A percentile compares a stretch with the other conserved stretches of the same genome.
These are phyloP conservation scores for Cardamine occulta DNA, from an alignment of 345 rosid genomes.

Conservation along the genomic window DNA sequence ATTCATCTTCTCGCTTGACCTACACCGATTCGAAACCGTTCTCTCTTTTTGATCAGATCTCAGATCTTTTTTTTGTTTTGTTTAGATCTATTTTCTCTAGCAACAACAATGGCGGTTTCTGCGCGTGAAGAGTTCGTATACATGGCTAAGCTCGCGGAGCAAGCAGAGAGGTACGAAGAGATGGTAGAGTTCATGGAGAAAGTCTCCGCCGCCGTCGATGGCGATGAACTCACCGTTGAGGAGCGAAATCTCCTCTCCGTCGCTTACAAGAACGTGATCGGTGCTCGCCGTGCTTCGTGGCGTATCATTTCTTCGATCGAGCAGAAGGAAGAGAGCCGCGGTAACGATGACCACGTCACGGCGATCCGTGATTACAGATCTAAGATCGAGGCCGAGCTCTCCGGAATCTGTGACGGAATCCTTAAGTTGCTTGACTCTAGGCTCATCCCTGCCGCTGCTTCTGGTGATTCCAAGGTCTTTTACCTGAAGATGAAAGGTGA, in stretches of 20 bases:
- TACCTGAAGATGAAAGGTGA: constrained; percentile 96
- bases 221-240: constrained; percentile 82
- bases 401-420: constrained; percentile 86
- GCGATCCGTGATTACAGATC: constrained; percentile 80
- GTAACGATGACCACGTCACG: constrained; percentile 87
- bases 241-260: constrained; percentile 96
- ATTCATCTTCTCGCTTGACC: constrained; percentile 19
- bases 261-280: constrained; percentile 96
- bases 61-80: background rate
- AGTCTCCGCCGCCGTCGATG: constrained; percentile 64
- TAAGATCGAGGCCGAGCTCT: constrained; percentile 89
- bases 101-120: constrained; percentile 52
- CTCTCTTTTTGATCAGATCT: constrained; percentile 24
- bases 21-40: constrained; percentile 25
- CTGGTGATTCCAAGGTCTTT: constrained; percentile 89
- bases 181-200: constrained; percentile 98
- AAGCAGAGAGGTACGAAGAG: constrained; percentile 98
- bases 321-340: constrained; percentile 97
- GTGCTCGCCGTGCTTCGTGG: constrained; percentile 96
- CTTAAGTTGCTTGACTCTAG: constrained; percentile 78
- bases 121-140: constrained; percentile 85
- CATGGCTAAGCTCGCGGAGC: constrained; percentile 99
- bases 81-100: background rate
- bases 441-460: constrained; percentile 70
- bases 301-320: constrained; percentile 93